These are phyloP conservation scores for Oryza meridionalis DNA, from an alignment of 176 grass and related monocot genomes.

Conservation along the genomic window DNA sequence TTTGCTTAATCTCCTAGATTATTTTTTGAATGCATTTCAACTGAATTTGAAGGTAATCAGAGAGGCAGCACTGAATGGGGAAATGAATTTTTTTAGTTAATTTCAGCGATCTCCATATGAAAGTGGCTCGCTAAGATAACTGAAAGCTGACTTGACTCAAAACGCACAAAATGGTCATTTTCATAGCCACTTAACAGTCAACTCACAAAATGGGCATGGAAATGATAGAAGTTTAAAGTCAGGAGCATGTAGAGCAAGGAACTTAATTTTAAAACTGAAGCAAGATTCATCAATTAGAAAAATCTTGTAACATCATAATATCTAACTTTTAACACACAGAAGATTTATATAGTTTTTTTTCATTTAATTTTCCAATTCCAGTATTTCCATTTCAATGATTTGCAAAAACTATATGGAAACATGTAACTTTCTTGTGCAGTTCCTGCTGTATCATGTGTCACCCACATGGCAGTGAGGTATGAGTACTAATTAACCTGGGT, in stretches of 20 bases:
- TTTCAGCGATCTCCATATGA: not conserved
- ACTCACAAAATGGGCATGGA: not conserved
- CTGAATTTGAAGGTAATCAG: not conserved
- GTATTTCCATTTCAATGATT: not conserved
- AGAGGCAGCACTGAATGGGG: not conserved
- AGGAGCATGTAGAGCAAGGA: not conserved
- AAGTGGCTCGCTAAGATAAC: not conserved
- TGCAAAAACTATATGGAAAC: not conserved
- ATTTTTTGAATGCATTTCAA: not conserved
- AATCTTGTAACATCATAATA: conserved; percentile 1
- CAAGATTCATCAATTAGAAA: conserved; percentile 23
- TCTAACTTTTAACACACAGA: not conserved
- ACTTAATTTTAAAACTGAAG: not conserved
- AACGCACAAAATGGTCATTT: not conserved
- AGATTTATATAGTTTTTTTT: not conserved
- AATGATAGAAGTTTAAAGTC: not conserved
- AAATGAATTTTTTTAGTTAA: not conserved
- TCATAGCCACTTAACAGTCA: not conserved
- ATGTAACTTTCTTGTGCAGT: not conserved
- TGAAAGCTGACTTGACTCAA: not conserved
- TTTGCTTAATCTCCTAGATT: not conserved
- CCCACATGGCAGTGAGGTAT: not conserved
- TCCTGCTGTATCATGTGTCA: not conserved
- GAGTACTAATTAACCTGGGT: conserved; percentile 1
- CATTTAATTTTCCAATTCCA: conserved; percentile 2